Conservation (phyloP, 2,329 filamentous ascomycete genomes). For the Xylaria arbuscula region DNA sequence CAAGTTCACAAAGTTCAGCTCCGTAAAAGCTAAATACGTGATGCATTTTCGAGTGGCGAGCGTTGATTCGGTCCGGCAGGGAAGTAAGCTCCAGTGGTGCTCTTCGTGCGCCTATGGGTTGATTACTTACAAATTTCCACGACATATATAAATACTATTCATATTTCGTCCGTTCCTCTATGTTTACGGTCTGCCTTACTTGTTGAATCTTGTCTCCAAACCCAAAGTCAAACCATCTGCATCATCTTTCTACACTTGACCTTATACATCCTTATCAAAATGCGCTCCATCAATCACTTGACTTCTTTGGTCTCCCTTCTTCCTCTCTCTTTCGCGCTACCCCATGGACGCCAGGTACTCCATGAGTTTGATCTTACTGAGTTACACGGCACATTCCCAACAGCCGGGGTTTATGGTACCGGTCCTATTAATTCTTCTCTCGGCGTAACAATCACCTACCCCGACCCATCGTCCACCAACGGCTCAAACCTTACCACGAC, state of each 20-base stretch:
- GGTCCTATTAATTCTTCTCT: slow-evolving; percentile 28
- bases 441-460: slow-evolving; percentile 28
- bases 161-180: not conserved
- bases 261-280: not conserved
- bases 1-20: no score
- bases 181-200: not conserved
- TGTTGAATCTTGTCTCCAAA: not conserved
- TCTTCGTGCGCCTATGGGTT: not conserved
- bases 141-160: not conserved
- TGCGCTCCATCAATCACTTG: slow-evolving; percentile 3
- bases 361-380: slow-evolving; percentile 26
- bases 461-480: slow-evolving; percentile 1
- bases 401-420: slow-evolving; percentile 18
- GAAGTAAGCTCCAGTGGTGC: not conserved
- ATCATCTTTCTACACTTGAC: not conserved
- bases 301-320: slow-evolving; percentile 6
- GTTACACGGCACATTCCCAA: slow-evolving; percentile 20
- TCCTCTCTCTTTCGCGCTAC: not conserved
- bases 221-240: not conserved
- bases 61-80: not conserved
- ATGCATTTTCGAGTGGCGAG: not conserved
- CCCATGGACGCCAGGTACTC: slow-evolving; percentile 2
- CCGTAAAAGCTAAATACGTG: not conserved
- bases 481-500: slow-evolving; percentile 16
- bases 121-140: not conserved